Evolutionary conservation across 306 rosid species (phyloP).

Genomic region (Albizia julibrissin): DNA sequence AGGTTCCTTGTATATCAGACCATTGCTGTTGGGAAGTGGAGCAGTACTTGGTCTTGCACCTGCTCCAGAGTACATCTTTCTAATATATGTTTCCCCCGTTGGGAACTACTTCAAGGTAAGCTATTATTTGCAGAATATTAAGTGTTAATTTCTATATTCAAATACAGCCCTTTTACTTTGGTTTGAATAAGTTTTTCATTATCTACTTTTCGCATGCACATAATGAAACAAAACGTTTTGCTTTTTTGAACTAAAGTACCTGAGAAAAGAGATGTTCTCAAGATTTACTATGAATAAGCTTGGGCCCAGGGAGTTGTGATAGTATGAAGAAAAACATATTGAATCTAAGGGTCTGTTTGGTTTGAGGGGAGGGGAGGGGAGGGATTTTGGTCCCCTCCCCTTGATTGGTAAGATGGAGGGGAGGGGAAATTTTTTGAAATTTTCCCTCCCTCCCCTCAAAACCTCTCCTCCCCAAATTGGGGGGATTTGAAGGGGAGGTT

Average conservation of each 20-base stretch:
- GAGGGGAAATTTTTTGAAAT: too few species aligned
- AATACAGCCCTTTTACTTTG: conserved; percentile 11
- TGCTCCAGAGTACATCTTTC: conserved; percentile 93
- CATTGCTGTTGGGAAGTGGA: conserved; percentile 96
- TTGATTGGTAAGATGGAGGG: too few species aligned
- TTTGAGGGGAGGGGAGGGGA: too few species aligned
- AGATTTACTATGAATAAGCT: conserved; percentile 7
- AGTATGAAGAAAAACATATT: neutral
- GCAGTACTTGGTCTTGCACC: conserved; percentile 98
- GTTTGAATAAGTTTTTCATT: conserved; percentile 14
- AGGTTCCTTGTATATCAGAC: conserved; percentile 95
- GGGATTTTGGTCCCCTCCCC: too few species aligned
- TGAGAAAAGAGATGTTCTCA: conserved; percentile 11
- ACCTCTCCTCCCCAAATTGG: too few species aligned
- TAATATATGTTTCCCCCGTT: conserved; percentile 93
- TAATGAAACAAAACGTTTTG: neutral
- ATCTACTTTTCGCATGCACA: neutral
- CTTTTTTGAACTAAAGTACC: conserved; percentile 6
- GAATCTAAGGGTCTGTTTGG: too few species aligned
- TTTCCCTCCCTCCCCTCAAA: too few species aligned
- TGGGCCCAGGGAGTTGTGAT: neutral
- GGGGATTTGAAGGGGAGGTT: too few species aligned
- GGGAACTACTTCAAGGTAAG: conserved; percentile 97
- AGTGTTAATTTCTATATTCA: neutral
- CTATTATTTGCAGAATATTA: neutral